Evolutionary conservation across 2,329 filamentous ascomycete genomes (phyloP), one percentile per base, ranked within the genome.

Genomic region (Didymella pomorum): DNA sequence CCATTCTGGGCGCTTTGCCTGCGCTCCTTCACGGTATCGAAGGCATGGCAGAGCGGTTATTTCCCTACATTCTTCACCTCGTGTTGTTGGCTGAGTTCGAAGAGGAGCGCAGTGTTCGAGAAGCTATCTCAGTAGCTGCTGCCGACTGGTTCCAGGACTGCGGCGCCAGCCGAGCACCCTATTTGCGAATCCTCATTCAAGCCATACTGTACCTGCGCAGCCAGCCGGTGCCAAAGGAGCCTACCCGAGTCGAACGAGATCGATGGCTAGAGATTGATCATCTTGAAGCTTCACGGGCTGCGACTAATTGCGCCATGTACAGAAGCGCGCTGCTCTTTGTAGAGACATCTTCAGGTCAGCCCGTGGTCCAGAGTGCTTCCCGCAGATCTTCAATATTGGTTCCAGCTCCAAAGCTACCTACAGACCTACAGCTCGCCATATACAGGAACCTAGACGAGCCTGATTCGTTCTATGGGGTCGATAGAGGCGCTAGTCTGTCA

Each of bases 381-480:
- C 84, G 91, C 58, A 86, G 91, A 48, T 89, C 90, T 9, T 81
- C 46, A 81, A 80, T 64, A 79, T 84, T 74, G 76, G 64, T 64
- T 72, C 81, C 45, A 79, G 87, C 75, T 12, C 71, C 71, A 1
- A 65, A 72, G 26, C 58, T 81, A 25, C 85, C 91, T 7, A 83
- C 85, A 3, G 86, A 91, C 28, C 82, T 96, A 1, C 81, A 98
- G 12, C 83, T 97, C 43, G 82, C 85, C 0, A 93, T 99, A 2
- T 99, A 95, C 74, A 90, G 92, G 71, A 94, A 92, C 60, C 90
- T 99, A 45, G 93, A 97, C 71, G 96, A 99, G 70, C 94, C 93
- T 1, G 95, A 99, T 75, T 89, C 93, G 0, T 99, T 96, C 75
- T 99, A 99, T 72, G 96, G 95, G 4, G 84, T 97, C 8, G 86